Evolutionary conservation across 129 eudicot species (phyloP).

Genomic region (Gnaphalium uliginosum): DNA sequence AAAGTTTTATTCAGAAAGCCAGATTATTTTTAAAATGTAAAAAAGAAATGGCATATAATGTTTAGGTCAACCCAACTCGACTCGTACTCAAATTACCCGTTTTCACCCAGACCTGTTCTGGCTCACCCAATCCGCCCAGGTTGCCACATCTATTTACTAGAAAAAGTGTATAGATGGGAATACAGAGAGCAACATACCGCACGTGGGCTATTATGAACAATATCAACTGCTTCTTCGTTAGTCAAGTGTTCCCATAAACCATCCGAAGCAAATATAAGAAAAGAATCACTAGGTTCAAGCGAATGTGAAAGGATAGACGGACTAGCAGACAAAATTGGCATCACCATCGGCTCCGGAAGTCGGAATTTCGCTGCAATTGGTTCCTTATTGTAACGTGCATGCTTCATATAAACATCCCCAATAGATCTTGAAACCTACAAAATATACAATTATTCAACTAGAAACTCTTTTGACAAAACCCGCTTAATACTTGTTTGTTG

Average conservation of each 20-base stretch:
- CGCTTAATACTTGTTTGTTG: neutral
- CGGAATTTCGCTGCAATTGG: constrained; percentile 57
- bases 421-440: constrained; percentile 65
- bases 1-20: neutral
- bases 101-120: neutral
- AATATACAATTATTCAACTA: neutral
- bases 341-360: constrained; percentile 50
- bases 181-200: constrained; percentile 35
- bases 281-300: constrained; percentile 52
- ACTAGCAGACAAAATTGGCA: constrained; percentile 59
- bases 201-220: constrained; percentile 55
- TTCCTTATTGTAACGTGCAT: constrained; percentile 54
- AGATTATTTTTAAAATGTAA: neutral
- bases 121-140: neutral
- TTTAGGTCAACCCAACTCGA: neutral
- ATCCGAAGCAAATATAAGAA: constrained; percentile 71
- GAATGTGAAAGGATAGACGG: constrained; percentile 56
- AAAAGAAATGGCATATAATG: neutral
- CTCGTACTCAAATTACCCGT: neutral
- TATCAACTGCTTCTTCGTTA: constrained; percentile 65
- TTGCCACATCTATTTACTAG: neutral
- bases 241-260: constrained; percentile 74
- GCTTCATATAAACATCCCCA: constrained; percentile 70
- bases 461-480: neutral
- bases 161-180: neutral